Evolutionary conservation across 306 rosid genomes (phyloP).

Genomic region (Lablab purpureus): DNA sequence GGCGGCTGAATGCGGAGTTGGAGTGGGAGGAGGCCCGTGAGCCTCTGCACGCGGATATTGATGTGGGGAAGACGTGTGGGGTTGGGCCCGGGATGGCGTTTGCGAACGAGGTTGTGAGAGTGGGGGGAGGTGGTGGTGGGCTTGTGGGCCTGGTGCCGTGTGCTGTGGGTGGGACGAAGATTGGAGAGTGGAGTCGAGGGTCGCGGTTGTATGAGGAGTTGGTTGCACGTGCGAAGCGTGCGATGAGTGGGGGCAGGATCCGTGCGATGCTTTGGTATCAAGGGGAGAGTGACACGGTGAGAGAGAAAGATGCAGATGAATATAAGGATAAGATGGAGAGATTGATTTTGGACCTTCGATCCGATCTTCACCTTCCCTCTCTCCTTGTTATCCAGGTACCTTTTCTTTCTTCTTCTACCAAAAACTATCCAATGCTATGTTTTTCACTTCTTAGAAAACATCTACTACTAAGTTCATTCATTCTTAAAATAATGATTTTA

Average conservation of each 20-base stretch:
- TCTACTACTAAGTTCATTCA: too few species aligned
- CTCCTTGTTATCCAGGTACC: conserved; percentile 68
- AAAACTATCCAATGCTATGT: too few species aligned
- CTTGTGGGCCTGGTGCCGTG: conserved; percentile 71
- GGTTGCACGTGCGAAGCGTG: conserved; percentile 46
- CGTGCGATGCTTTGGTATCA: conserved; percentile 69
- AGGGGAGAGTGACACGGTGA: conserved; percentile 71
- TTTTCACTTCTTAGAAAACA: too few species aligned
- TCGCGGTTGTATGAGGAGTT: conserved; percentile 50
- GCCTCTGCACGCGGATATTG: conserved; percentile 70
- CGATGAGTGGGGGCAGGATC: conserved; percentile 46
- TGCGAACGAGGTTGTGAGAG: conserved; percentile 55
- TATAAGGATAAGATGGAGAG: conserved; percentile 55
- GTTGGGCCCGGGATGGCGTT: conserved; percentile 71
- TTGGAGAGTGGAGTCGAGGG: conserved; percentile 59
- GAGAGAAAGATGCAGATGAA: conserved; percentile 47
- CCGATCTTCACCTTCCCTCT: conserved; percentile 52
- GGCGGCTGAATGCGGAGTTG: conserved; percentile 47
- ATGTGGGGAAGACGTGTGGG: conserved; percentile 62
- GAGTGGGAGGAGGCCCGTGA: conserved; percentile 66
- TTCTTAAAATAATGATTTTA: too few species aligned
- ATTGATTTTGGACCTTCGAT: conserved; percentile 52
- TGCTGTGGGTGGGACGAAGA: conserved; percentile 65
- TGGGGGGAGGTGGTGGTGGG: not conserved
- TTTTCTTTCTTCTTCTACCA: fast-evolving